Evolutionary conservation across 768 basidiomycete genomes (phyloP).

Genomic region (Macrolepiota fuliginosa): DNA sequence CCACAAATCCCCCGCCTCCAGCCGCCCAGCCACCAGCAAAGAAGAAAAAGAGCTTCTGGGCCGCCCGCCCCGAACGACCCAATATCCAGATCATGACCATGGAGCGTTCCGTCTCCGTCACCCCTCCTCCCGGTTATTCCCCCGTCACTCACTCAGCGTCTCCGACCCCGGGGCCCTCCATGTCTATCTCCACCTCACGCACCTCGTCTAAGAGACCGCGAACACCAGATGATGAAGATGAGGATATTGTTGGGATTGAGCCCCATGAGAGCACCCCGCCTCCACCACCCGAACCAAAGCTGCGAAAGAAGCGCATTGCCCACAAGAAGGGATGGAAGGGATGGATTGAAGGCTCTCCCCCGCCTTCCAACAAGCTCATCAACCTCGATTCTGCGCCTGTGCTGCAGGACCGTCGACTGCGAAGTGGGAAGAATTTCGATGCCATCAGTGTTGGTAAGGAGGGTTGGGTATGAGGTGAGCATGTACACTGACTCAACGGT

Average conservation of each 20-base stretch:
- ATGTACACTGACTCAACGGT: constrained; percentile 41
- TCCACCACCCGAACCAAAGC: constrained; percentile 23
- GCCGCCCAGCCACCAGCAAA: constrained; percentile 20
- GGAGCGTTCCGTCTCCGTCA: constrained; percentile 72
- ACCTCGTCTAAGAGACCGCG: constrained; percentile 79
- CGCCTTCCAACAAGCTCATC: constrained; percentile 77
- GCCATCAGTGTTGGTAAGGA: constrained; percentile 77
- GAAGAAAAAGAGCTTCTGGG: constrained; percentile 53
- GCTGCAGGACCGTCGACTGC: constrained; percentile 71
- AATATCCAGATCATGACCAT: constrained; percentile 69
- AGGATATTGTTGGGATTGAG: constrained; percentile 26
- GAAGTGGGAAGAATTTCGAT: constrained; percentile 84
- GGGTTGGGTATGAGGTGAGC: constrained; percentile 65
- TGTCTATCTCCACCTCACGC: constrained; percentile 69
- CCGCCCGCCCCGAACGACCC: constrained; percentile 48
- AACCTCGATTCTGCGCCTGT: constrained; percentile 73
- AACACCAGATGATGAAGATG: constrained; percentile 63
- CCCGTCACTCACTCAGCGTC: constrained; percentile 53
- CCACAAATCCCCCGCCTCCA: not conserved
- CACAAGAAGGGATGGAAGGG: constrained; percentile 88
- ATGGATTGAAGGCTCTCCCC: constrained; percentile 85
- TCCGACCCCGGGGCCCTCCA: constrained; percentile 74
- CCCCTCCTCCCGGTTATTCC: constrained; percentile 61
- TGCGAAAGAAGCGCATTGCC: constrained; percentile 60
- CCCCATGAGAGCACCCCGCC: constrained; percentile 21